Evolutionary conservation across 352 stramenopile species (phyloP).

Genomic region (Phytopythium sindhum): DNA sequence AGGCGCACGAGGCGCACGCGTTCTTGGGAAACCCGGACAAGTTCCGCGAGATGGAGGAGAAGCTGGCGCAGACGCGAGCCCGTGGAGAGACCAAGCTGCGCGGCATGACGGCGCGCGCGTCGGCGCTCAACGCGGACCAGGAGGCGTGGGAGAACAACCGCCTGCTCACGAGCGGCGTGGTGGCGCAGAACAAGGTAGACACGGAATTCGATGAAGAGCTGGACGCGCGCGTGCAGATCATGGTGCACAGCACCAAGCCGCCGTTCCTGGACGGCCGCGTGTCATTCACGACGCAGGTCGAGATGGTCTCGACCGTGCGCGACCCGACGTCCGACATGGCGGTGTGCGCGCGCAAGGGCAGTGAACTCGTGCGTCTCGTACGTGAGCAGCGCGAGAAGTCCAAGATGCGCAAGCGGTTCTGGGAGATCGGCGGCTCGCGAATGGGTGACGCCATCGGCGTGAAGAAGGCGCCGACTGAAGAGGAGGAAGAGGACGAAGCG

Average conservation of each 20-base stretch:
- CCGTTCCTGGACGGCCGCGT: slow-evolving; percentile 95
- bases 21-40: slow-evolving; percentile 92
- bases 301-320: slow-evolving; percentile 95
- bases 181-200: slow-evolving; percentile 62
- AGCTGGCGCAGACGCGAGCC: slow-evolving; percentile 79
- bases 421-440: slow-evolving; percentile 95
- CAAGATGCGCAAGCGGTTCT: slow-evolving; percentile 98
- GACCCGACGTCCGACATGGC: slow-evolving; percentile 96
- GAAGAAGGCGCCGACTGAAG: slow-evolving; percentile 50
- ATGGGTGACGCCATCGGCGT: slow-evolving; percentile 97
- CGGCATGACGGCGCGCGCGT: slow-evolving; percentile 89
- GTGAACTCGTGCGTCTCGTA: slow-evolving; percentile 73
- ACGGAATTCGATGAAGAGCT: slow-evolving; percentile 94
- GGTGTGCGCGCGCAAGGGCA: slow-evolving; percentile 93
- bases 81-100: slow-evolving; percentile 86
- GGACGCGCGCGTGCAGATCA: slow-evolving; percentile 93
- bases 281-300: slow-evolving; percentile 93
- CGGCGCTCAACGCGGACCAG: slow-evolving; percentile 94
- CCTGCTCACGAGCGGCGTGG: slow-evolving; percentile 93
- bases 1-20: slow-evolving; percentile 60
- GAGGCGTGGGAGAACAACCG: slow-evolving; percentile 98
- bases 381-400: slow-evolving; percentile 73
- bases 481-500: slow-evolving; percentile 56
- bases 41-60: slow-evolving; percentile 89
- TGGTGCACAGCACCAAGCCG: slow-evolving; percentile 98